phyloP scores from a whole-genome alignment of 1,284 basidiomycete genomes.

The Sanghuangporus baumii region DNA sequence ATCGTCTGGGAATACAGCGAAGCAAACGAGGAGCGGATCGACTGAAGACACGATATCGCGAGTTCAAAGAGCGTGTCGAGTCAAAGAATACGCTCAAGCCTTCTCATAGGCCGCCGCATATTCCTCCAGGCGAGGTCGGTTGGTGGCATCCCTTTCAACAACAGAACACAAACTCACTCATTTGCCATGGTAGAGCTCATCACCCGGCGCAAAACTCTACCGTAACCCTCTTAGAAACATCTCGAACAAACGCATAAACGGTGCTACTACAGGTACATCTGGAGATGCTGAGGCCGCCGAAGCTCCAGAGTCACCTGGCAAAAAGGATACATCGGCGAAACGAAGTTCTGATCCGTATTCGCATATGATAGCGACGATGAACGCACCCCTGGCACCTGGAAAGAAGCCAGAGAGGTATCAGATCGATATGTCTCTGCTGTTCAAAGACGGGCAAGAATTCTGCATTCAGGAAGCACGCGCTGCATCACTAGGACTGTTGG shows the following conservation, averaged over 20 bases:
- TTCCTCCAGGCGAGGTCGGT: constrained; percentile 10
- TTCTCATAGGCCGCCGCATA: neutral
- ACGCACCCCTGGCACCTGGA: constrained; percentile 57
- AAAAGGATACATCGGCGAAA: neutral
- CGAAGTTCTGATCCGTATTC: constrained; percentile 14
- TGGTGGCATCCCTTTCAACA: neutral
- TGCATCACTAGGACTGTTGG: constrained; percentile 68
- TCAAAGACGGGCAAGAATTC: constrained; percentile 64
- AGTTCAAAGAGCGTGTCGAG: constrained; percentile 61
- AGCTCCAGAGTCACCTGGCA: constrained; percentile 28
- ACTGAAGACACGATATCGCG: constrained; percentile 77
- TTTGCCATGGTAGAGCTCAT: neutral
- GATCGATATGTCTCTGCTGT: constrained; percentile 62
- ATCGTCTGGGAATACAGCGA: constrained; percentile 78
- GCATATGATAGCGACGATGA: constrained; percentile 48
- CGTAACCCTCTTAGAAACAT: constrained; percentile 53
- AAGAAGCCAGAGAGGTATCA: constrained; percentile 65
- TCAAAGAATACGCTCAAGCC: constrained; percentile 17
- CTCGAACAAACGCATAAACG: constrained; percentile 22
- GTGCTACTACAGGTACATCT: constrained; percentile 25
- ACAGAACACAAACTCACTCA: neutral
- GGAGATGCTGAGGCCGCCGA: constrained; percentile 17
- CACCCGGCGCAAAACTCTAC: constrained; percentile 32
- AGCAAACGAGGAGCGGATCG: constrained; percentile 80
- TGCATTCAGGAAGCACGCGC: constrained; percentile 72